Percentiles rank a stretch among this genome's conserved stretches.
Evolutionary conservation across 148 eudicot genomes (phyloP).

Genomic region (Suaeda aralocaspica): DNA sequence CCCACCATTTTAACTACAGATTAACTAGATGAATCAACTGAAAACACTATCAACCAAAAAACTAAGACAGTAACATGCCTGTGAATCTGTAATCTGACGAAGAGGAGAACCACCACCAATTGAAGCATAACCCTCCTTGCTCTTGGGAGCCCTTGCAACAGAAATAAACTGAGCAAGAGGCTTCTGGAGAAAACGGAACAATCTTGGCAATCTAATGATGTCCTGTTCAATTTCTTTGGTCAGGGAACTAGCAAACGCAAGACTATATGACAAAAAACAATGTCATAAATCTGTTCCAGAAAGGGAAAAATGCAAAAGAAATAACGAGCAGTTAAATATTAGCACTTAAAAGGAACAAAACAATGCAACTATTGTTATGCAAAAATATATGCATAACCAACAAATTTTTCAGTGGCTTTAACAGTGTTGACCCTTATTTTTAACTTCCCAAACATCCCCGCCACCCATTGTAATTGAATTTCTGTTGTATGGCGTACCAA

Average conservation of each 20-base stretch:
- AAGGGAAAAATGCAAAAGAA: background rate
- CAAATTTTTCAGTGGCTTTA: background rate
- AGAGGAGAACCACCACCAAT: conserved; percentile 99
- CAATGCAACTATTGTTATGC: background rate
- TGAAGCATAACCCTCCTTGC: conserved; percentile 99
- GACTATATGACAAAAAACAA: background rate
- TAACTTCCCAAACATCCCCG: background rate
- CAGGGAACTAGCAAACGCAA: conserved; percentile 21
- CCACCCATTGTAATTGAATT: no score
- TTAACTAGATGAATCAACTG: background rate
- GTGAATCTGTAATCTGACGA: conserved; percentile 88
- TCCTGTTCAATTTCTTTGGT: conserved; percentile 56
- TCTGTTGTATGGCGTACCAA: background rate
- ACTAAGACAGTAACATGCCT: conserved; percentile 47
- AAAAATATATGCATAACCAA: background rate
- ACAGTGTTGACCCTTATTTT: background rate
- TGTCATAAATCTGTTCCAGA: background rate
- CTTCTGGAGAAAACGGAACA: conserved; percentile 90
- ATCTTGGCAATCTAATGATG: conserved; percentile 87
- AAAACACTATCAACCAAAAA: background rate
- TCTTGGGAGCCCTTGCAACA: conserved; percentile 89
- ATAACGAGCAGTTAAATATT: background rate
- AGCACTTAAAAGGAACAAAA: background rate
- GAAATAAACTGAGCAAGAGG: conserved; percentile 95
- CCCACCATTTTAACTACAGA: background rate